Base-by-base conservation (phyloP, 169 alveolate species). In the Neospora caninum region DNA sequence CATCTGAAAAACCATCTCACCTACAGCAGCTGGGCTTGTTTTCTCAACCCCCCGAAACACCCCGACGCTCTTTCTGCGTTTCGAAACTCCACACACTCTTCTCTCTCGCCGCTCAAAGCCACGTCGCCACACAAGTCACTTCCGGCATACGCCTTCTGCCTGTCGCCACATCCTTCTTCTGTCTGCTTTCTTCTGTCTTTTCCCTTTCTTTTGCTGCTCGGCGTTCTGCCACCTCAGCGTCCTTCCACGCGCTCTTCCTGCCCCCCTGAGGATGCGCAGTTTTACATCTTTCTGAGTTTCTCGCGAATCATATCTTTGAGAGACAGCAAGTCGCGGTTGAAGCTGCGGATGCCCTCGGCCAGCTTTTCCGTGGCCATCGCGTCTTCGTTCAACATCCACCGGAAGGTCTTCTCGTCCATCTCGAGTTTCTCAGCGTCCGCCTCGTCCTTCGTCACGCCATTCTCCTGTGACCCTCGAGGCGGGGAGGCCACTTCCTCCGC, bases 311-410 rank as follows among this genome's bases (percentile, higher is more conserved):
- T 39, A 25, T 88, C 92, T 93, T 96, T 97, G 64, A 97, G 89
- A 82, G 93, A 91, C 53, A 88, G 95, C 91, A 94, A 80, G 88
- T 97, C 99, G 43, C 93, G 89, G 41, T 97, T 94, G 94, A 97
- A 97, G 89, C 95, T 97, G 38, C 98, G 96, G 54, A 97, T 97
- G 64, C 99, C 99, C 58, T 97, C 98, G 25, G 97, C 91, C 42
- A 97, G 95, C 91, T 97, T 97, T 70, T 97, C 99, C 84, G 98
- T 97, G 34, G 98, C 98, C 98, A 97, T 96, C 0, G 96, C 95
- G 93, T 97, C 98, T 93, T 96, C 97, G 67, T 96, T 96, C 87
- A 97, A 73, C 93, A 88, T 93, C 97, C 97, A 95, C 27, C 97
- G 88, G 58, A 93, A 96, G 1, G 94, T 82, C 58, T 95, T 96